These are phyloP conservation scores for Pterula multifida DNA, from an alignment of 1,284 basidiomycete genomes.

Conservation along the genomic window DNA sequence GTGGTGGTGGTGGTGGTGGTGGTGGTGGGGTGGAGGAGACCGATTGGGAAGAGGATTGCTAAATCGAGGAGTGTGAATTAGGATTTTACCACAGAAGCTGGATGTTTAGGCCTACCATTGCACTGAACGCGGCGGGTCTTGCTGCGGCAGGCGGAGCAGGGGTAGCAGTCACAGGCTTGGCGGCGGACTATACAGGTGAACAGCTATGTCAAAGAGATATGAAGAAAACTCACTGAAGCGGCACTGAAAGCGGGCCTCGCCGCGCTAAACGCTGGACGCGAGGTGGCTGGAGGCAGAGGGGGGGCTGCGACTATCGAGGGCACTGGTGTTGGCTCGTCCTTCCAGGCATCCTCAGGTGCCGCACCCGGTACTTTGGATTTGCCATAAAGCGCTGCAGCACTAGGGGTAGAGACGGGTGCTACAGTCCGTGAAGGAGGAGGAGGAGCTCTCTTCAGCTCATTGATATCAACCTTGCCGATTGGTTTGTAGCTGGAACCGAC, in stretches of 20 bases:
- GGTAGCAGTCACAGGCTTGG: slow-evolving; percentile 36
- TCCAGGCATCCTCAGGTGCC: slow-evolving; percentile 10
- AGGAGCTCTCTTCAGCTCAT: slow-evolving; percentile 38
- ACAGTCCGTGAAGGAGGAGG: slow-evolving; percentile 22
- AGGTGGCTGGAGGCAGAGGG: slow-evolving; percentile 20
- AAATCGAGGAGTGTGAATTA: slow-evolving; percentile 1
- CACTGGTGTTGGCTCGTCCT: background rate
- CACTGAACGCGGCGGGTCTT: slow-evolving; percentile 19
- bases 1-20: slow-evolving; percentile 24
- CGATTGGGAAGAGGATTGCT: background rate
- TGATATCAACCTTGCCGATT: slow-evolving; percentile 59
- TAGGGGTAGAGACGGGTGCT: slow-evolving; percentile 2
- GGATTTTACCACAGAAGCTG: too few relatives aligned
- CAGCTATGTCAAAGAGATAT: background rate
- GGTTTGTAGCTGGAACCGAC: slow-evolving; percentile 66
- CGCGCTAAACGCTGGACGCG: slow-evolving; percentile 6
- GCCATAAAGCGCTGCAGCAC: slow-evolving; percentile 14
- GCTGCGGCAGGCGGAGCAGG: slow-evolving; percentile 22
- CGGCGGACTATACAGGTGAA: slow-evolving; percentile 11
- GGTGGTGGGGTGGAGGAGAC: slow-evolving; percentile 13
- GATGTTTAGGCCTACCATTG: slow-evolving; percentile 15
- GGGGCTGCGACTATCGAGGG: slow-evolving; percentile 15
- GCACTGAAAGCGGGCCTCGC: background rate
- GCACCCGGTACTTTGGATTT: slow-evolving; percentile 9
- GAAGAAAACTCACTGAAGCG: background rate